Evolutionary conservation across 305 asterid genomes (phyloP).

Genomic region (Caryopteris hybrid): DNA sequence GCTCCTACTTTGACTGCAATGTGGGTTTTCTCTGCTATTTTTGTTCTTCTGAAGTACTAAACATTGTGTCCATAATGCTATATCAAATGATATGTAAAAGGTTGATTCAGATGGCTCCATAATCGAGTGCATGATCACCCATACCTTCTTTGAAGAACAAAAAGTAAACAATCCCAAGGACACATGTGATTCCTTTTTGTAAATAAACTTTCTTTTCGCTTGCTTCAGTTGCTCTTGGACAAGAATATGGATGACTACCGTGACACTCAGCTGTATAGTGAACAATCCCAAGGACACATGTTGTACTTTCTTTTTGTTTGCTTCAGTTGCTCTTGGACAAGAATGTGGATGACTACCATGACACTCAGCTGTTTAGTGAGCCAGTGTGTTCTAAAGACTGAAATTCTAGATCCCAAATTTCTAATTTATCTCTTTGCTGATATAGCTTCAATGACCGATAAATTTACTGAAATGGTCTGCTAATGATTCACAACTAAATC

Average conservation of each 20-base stretch:
- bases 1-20: conserved; percentile 1
- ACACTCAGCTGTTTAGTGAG: not conserved
- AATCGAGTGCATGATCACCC: conserved; percentile 6
- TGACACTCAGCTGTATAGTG: not conserved
- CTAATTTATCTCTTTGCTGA: not conserved
- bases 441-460: not conserved
- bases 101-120: not conserved
- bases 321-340: conserved; percentile 12
- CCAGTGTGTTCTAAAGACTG: conserved; percentile 5
- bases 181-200: conserved; percentile 1
- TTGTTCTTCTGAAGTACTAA: conserved; percentile 6
- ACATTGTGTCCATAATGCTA: not conserved
- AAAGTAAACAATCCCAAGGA: not conserved
- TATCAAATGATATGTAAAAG: conserved; percentile 7
- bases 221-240: conserved; percentile 12
- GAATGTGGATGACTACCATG: not conserved
- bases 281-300: too few relatives aligned
- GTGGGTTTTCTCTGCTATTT: conserved; percentile 8
- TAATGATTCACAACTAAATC: conserved; percentile 2
- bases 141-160: not conserved
- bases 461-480: not conserved
- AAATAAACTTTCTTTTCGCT: conserved; percentile 1
- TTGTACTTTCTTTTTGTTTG: too few relatives aligned
- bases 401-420: not conserved
- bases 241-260: not conserved